Percentiles rank a stretch among this genome's conserved stretches.
These are phyloP conservation scores for Pyronema domesticum DNA, from an alignment of 495 filamentous ascomycete genomes.

Conservation along the genomic window DNA sequence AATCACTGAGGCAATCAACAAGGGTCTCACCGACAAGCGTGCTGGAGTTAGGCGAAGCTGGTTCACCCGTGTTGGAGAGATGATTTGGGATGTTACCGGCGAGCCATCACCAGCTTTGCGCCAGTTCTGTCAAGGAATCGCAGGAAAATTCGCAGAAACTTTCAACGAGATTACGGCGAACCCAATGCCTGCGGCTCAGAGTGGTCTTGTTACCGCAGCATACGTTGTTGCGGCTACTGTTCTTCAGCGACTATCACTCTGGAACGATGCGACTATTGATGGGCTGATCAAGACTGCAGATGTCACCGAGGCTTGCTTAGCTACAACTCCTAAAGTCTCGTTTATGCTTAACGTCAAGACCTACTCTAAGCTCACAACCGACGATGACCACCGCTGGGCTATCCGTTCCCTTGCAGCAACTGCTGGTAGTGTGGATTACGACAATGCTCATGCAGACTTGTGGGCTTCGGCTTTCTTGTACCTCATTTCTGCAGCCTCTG, in stretches of 20 bases:
- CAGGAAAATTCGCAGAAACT: slow-evolving; percentile 49
- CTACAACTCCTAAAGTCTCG: slow-evolving; percentile 53
- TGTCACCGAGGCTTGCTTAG: slow-evolving; percentile 44
- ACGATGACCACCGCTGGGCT: slow-evolving; percentile 60
- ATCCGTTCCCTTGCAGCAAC: slow-evolving; percentile 49
- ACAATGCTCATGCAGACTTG: slow-evolving; percentile 28
- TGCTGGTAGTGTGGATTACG: slow-evolving; percentile 28
- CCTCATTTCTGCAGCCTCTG: slow-evolving; percentile 41
- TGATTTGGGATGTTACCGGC: slow-evolving; percentile 42
- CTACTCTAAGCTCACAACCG: slow-evolving; percentile 53
- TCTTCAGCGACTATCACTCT: slow-evolving; percentile 27
- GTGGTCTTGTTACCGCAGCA: slow-evolving; percentile 52
- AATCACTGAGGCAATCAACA: slow-evolving; percentile 50
- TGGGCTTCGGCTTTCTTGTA: slow-evolving; percentile 78
- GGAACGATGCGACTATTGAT: slow-evolving; percentile 24
- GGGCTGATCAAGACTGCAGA: slow-evolving; percentile 38
- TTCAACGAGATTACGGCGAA: slow-evolving; percentile 64
- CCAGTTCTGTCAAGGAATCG: slow-evolving; percentile 39
- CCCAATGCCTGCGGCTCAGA: slow-evolving; percentile 55
- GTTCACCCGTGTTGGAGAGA: slow-evolving; percentile 54
- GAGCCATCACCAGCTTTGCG: slow-evolving; percentile 29
- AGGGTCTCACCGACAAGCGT: slow-evolving; percentile 73
- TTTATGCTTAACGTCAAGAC: slow-evolving; percentile 70
- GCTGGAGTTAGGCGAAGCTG: slow-evolving; percentile 60
- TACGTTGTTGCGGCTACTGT: slow-evolving; percentile 53